Conservation (phyloP, 2,329 filamentous ascomycete species). For the Xylaria arbuscula region DNA sequence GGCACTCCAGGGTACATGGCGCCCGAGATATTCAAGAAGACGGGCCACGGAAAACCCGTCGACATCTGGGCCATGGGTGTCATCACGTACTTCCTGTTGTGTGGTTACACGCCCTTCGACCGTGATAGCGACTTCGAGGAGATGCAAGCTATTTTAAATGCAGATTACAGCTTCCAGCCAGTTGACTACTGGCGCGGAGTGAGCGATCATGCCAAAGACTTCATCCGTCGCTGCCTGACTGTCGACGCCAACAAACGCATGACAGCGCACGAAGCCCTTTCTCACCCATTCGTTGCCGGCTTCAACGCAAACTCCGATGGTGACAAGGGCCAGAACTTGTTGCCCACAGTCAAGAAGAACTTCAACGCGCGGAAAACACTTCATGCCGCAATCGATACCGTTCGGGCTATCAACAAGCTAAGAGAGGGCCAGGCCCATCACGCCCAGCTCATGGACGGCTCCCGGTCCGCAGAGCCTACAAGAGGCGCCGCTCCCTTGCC, state of each 20-base stretch:
- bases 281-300: slow-evolving; percentile 72
- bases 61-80: slow-evolving; percentile 99
- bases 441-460: slow-evolving; percentile 70
- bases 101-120: slow-evolving; percentile 98
- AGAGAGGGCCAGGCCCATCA: slow-evolving; percentile 66
- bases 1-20: slow-evolving; percentile 99
- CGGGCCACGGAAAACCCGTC: slow-evolving; percentile 95
- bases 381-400: slow-evolving; percentile 77
- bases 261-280: slow-evolving; percentile 84
- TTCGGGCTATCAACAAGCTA: slow-evolving; percentile 77
- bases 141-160: slow-evolving; percentile 98
- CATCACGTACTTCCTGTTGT: slow-evolving; percentile 98
- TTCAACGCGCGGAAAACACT: slow-evolving; percentile 76
- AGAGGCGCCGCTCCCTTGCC: slow-evolving; percentile 52
- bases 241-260: slow-evolving; percentile 88
- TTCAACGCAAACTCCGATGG: slow-evolving; percentile 59
- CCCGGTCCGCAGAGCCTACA: slow-evolving; percentile 61
- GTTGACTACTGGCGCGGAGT: slow-evolving; percentile 97
- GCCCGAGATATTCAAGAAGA: slow-evolving; percentile 99
- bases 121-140: slow-evolving; percentile 97
- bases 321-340: slow-evolving; percentile 68
- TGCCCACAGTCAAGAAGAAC: slow-evolving; percentile 78
- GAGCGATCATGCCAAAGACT: slow-evolving; percentile 85
- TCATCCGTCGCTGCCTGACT: slow-evolving; percentile 91
- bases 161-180: slow-evolving; percentile 95